Conservation (phyloP, 2,329 filamentous ascomycete species). For the Pseudopithomyces maydicus region DNA sequence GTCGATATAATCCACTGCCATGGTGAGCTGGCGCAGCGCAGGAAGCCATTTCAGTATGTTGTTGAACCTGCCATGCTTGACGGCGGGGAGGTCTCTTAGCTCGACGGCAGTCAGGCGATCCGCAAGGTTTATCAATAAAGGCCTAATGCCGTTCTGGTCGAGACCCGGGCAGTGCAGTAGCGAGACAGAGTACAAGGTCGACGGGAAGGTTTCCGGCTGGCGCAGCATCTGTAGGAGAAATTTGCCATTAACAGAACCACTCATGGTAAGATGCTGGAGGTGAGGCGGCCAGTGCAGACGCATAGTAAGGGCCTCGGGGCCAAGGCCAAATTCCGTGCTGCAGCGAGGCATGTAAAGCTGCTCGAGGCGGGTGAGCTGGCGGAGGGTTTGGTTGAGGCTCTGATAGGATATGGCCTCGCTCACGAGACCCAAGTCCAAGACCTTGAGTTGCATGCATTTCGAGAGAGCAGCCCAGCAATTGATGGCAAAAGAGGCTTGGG, state of each 20-base stretch:
- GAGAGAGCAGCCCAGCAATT: constrained; percentile 62
- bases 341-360: constrained; percentile 53
- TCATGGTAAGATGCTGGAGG: constrained; percentile 49
- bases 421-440: constrained; percentile 60
- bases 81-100: constrained; percentile 47
- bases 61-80: constrained; percentile 48
- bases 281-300: constrained; percentile 50
- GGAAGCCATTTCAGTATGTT: constrained; percentile 48
- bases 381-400: constrained; percentile 56
- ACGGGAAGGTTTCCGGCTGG: constrained; percentile 37
- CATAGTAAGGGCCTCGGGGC: constrained; percentile 16
- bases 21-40: constrained; percentile 44
- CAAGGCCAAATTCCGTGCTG: constrained; percentile 36
- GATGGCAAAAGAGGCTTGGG: constrained; percentile 61
- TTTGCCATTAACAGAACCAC: constrained; percentile 50
- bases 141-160: constrained; percentile 40
- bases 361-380: constrained; percentile 51
- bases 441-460: constrained; percentile 57
- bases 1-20: constrained; percentile 55
- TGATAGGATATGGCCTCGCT: constrained; percentile 56
- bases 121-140: constrained; percentile 43
- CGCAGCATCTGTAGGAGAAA: constrained; percentile 48
- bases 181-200: constrained; percentile 30
- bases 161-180: constrained; percentile 52
- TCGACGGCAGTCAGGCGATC: constrained; percentile 42